Base-by-base conservation (phyloP, 176 grass and related monocot species). In the Tillandsia fasciculata region DNA sequence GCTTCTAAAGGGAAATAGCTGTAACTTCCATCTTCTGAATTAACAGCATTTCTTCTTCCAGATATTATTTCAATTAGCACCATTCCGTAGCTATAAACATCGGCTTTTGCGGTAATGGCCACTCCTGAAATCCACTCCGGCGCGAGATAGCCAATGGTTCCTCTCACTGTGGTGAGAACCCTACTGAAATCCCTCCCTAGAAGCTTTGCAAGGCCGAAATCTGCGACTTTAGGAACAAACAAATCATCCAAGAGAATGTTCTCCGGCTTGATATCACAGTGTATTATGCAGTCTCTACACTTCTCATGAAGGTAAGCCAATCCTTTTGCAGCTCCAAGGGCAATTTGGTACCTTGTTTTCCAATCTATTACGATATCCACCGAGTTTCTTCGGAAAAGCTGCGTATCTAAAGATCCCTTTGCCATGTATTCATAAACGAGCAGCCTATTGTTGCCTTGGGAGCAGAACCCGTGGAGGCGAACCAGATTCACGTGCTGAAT, bases 241-340 rank as follows among this genome's bases (percentile, higher is more conserved):
- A 3, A 3, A 3, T 20, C 70, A 23, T 82, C 74, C 3, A 92
- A 15, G 2, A 86, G 64, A 47, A 92, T 92, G 80, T 92, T 92
- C 64, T 92, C 89, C 12, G 85, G 89, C 70, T 92, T 88, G 64
- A 92, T 52, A 77, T 86, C 89, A 61, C 84, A 85, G 79, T 92
- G 85, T 15, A 87, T 85, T 53, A 91, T 91, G 68, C 79, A 67
- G 71, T 85, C 79, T 49, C 72, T 50, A 65, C 85, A 92, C 48
- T 65, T 78, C 53, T 83, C 65, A 14, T 88, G 89, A 11, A 88
- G 72, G 63, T 90, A 90, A 3, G 66, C 52, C 11, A 91, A 53
- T 2, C 81, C 84, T 48, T 63, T 51, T 0, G 88, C 88, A 2
- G 48, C 33, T 59, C 87, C 79, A 0, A 86, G 20, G 11, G 77